These are phyloP conservation scores for Brassica balearica DNA, from an alignment of 441 rosid genomes.

Conservation along the genomic window DNA sequence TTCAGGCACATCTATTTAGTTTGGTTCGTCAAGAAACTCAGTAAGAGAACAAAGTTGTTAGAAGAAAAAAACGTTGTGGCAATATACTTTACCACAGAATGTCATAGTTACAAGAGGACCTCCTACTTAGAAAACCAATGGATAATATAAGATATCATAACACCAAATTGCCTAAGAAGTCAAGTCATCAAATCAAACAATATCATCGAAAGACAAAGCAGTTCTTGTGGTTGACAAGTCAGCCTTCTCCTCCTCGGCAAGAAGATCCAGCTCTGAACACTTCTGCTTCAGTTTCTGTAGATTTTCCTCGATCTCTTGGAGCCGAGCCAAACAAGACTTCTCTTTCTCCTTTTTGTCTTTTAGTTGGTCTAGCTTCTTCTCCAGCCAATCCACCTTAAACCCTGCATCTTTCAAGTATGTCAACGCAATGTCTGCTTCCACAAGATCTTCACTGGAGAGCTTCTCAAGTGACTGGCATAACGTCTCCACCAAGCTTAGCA, in stretches of 20 bases:
- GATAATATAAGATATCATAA: background rate
- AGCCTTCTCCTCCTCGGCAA: background rate
- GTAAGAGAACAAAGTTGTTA: background rate
- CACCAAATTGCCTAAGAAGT: background rate
- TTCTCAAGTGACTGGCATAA: background rate
- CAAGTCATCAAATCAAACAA: slow-evolving; percentile 7
- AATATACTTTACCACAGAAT: background rate
- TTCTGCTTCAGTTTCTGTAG: background rate
- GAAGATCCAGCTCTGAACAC: background rate
- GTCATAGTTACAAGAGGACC: background rate
- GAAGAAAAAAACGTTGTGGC: background rate
- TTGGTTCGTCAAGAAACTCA: slow-evolving; percentile 1
- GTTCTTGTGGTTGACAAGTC: slow-evolving; percentile 4
- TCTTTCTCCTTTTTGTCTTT: slow-evolving; percentile 12
- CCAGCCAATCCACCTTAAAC: background rate
- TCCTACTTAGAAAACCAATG: background rate
- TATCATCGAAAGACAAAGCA: background rate
- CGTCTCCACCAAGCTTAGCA: background rate
- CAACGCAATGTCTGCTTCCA: background rate
- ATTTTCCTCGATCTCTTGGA: background rate
- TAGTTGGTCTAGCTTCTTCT: slow-evolving; percentile 2
- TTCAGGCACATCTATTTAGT: background rate
- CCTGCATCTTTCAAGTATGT: slow-evolving; percentile 5
- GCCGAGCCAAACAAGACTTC: slow-evolving; percentile 5
- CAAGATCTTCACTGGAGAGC: background rate